A percentile compares a stretch with the other conserved stretches of the same genome.
Evolutionary conservation across 176 grass and related monocot species (phyloP).

Genomic region (Cocos nucifera): DNA sequence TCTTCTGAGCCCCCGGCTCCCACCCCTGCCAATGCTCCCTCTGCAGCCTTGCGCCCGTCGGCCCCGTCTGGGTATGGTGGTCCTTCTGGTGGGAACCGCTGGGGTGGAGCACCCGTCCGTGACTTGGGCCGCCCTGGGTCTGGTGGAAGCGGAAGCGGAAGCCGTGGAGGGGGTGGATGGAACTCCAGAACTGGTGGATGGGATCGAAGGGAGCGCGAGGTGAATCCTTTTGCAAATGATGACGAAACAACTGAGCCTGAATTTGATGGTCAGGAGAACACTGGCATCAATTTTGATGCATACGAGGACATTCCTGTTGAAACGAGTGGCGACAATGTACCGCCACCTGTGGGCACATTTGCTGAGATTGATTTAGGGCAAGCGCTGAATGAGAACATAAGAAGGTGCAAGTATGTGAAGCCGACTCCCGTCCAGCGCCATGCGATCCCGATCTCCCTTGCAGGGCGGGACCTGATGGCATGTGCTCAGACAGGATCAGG

Average conservation of each 20-base stretch:
- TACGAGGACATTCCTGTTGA: conserved; percentile 93
- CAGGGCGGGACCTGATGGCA: conserved; percentile 83
- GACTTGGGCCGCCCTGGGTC: not conserved
- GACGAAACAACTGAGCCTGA: conserved; percentile 20
- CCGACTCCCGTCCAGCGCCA: conserved; percentile 88
- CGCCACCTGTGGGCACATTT: conserved; percentile 65
- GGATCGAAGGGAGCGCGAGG: conserved; percentile 64
- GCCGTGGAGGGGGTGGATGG: conserved; percentile 31
- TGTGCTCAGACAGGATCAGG: conserved; percentile 92
- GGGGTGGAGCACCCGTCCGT: conserved; percentile 26
- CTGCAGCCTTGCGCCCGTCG: conserved; percentile 15
- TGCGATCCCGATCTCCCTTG: conserved; percentile 65
- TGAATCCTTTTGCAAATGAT: conserved; percentile 50
- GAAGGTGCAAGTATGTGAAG: conserved; percentile 82
- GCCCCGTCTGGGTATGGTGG: conserved; percentile 19
- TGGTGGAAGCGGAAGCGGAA: conserved; percentile 7
- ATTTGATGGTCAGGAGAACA: conserved; percentile 40
- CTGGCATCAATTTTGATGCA: conserved; percentile 78
- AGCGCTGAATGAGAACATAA: conserved; percentile 75
- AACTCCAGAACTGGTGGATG: conserved; percentile 41
- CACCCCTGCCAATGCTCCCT: conserved; percentile 13
- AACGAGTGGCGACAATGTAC: conserved; percentile 73
- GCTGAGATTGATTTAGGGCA: conserved; percentile 86
- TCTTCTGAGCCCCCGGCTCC: conserved; percentile 10
- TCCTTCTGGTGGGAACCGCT: conserved; percentile 24